phyloP scores from a whole-genome alignment of 257 asterid genomes.

The Penstemon eatonii region DNA sequence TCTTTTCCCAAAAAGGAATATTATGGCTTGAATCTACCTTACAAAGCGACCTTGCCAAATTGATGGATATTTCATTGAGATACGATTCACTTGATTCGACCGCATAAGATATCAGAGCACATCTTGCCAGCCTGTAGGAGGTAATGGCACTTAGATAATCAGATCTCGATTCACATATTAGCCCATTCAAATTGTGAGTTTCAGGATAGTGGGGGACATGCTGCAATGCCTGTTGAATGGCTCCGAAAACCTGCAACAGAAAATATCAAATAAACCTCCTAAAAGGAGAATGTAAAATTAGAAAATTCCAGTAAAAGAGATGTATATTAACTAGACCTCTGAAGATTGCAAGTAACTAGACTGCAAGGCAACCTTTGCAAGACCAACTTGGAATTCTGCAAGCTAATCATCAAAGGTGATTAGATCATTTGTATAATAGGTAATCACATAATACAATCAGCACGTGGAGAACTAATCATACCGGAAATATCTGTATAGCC shows the following conservation, averaged over 20 bases:
- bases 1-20: neutral
- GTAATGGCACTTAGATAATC: constrained; percentile 75
- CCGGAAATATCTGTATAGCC: constrained; percentile 81
- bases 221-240: constrained; percentile 83
- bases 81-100: constrained; percentile 47
- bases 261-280: constrained; percentile 10
- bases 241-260: constrained; percentile 72
- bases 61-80: constrained; percentile 59
- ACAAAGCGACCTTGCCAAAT: constrained; percentile 86
- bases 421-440: constrained; percentile 4
- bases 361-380: constrained; percentile 76
- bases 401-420: constrained; percentile 51
- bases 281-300: neutral
- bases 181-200: constrained; percentile 89
- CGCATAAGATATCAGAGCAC: constrained; percentile 50
- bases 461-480: constrained; percentile 37
- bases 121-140: constrained; percentile 80
- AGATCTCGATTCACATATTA: constrained; percentile 80
- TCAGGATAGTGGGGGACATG: constrained; percentile 88
- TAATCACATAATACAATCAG: constrained; percentile 25
- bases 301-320: constrained; percentile 24
- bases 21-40: constrained; percentile 43
- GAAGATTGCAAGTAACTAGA: constrained; percentile 68
- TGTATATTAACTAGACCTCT: constrained; percentile 51
- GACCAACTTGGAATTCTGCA: constrained; percentile 93